phyloP scores from a whole-genome alignment of 345 rosid genomes.

The Abelmoschus esculentus region DNA sequence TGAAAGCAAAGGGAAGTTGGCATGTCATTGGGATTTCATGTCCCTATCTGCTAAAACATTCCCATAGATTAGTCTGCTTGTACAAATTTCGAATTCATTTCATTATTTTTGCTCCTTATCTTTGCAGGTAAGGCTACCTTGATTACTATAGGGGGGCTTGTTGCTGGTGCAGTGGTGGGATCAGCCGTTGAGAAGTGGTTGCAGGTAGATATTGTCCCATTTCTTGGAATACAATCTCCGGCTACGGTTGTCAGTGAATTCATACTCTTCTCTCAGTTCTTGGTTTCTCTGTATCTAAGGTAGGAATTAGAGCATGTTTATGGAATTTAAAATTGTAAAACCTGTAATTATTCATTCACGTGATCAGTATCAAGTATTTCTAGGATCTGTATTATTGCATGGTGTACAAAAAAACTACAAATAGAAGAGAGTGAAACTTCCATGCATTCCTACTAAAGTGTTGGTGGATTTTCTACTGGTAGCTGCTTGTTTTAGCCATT shows the following conservation, averaged over 20 bases:
- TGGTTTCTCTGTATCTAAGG: constrained; percentile 72
- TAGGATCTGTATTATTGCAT: constrained; percentile 39
- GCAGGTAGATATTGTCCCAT: constrained; percentile 91
- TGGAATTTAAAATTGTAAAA: constrained; percentile 18
- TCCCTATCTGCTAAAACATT: background rate
- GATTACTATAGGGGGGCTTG: constrained; percentile 80
- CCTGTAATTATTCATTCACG: constrained; percentile 46
- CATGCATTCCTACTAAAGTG: background rate
- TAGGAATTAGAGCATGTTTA: constrained; percentile 26
- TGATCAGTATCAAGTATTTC: constrained; percentile 34
- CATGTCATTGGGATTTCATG: background rate
- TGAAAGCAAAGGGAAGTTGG: background rate
- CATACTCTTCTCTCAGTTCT: constrained; percentile 73
- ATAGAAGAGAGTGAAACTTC: constrained; percentile 17
- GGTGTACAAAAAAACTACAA: constrained; percentile 53
- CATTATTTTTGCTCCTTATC: background rate
- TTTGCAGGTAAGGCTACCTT: constrained; percentile 76
- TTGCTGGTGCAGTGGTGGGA: constrained; percentile 90
- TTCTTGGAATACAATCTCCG: constrained; percentile 78
- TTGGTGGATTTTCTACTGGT: background rate
- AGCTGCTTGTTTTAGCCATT: background rate
- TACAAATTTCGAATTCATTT: background rate
- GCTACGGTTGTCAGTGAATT: constrained; percentile 80
- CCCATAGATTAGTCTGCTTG: background rate
- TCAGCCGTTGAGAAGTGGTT: constrained; percentile 87